Conservation (phyloP, 2,329 filamentous ascomycete genomes). For the Pseudogymnoascus sp. region DNA sequence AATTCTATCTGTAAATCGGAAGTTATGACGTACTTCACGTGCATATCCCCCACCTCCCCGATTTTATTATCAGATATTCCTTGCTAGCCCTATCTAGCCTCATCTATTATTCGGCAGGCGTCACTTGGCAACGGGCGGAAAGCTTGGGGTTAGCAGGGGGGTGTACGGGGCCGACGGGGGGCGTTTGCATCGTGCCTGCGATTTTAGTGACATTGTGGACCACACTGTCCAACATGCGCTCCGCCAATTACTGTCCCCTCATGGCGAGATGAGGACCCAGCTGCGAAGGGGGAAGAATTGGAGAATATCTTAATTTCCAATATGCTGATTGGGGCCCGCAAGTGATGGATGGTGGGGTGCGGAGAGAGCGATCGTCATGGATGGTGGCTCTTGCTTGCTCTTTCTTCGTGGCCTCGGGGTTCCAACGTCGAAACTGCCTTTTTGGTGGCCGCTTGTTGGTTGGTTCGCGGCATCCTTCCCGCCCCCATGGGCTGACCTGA, state of each 20-base stretch:
- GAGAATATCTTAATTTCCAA: slow-evolving; percentile 6
- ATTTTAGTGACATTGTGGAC: background rate
- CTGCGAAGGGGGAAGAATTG: slow-evolving; percentile 3
- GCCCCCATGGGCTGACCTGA: background rate
- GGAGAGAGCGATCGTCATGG: slow-evolving; percentile 3
- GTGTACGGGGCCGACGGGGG: background rate
- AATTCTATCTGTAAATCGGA: background rate
- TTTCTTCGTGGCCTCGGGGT: background rate
- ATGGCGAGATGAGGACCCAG: slow-evolving; percentile 8
- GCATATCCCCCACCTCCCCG: background rate
- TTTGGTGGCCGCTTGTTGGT: background rate
- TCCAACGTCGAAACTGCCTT: background rate
- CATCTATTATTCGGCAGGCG: background rate
- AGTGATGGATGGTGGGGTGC: slow-evolving; percentile 5
- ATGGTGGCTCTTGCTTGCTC: background rate
- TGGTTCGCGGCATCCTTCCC: background rate
- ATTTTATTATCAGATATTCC: slow-evolving; percentile 7
- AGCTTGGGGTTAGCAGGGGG: background rate
- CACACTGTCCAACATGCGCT: slow-evolving; percentile 4
- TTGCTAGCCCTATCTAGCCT: background rate
- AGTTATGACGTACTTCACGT: background rate
- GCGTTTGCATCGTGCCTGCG: slow-evolving; percentile 5
- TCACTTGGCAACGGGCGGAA: background rate
- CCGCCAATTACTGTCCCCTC: background rate
- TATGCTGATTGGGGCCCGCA: background rate